A percentile compares a stretch with the other conserved stretches of the same genome.
phyloP scores from a whole-genome alignment of 2,329 filamentous ascomycete genomes.

The Dactylellina sp. region DNA sequence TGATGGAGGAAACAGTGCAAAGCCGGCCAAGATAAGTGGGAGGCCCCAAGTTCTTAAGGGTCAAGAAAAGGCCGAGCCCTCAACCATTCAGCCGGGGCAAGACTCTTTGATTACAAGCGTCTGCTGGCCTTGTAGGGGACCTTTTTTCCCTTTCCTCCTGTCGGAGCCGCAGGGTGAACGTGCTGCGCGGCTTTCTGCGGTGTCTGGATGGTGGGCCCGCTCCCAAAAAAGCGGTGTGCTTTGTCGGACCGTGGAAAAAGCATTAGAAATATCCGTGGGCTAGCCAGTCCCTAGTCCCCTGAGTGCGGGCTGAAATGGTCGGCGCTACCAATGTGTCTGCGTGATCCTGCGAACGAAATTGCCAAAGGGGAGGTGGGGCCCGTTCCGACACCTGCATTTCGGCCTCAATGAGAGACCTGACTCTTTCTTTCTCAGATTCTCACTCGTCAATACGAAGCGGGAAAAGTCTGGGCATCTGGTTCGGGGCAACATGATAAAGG shows the following conservation, averaged over 20 bases:
- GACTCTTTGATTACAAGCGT: conserved; percentile 37
- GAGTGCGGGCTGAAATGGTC: conserved; percentile 33
- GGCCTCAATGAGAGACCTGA: background rate
- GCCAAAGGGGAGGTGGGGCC: conserved; percentile 36
- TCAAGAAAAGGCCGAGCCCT: conserved; percentile 23
- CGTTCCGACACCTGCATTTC: conserved; percentile 30
- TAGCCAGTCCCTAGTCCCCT: conserved; percentile 36
- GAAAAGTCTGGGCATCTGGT: background rate
- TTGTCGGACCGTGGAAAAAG: conserved; percentile 42
- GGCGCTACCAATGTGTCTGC: conserved; percentile 38
- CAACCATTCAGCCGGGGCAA: conserved; percentile 4
- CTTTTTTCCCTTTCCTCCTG: background rate
- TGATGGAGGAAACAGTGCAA: conserved; percentile 32
- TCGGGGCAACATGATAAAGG: conserved; percentile 20
- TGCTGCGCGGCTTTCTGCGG: conserved; percentile 48
- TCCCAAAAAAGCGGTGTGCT: conserved; percentile 6
- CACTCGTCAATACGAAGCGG: background rate
- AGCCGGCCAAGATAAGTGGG: conserved; percentile 47
- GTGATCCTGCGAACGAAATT: conserved; percentile 54
- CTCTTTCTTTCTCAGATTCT: background rate
- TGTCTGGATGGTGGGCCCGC: conserved; percentile 26
- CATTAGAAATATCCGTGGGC: conserved; percentile 50
- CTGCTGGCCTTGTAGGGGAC: conserved; percentile 15
- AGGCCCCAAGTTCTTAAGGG: conserved; percentile 47
- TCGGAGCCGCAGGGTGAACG: conserved; percentile 52